A percentile compares a stretch with the other conserved stretches of the same genome.
Conservation (phyloP, 257 asterid genomes). For the Cynanchum wilfordii region DNA sequence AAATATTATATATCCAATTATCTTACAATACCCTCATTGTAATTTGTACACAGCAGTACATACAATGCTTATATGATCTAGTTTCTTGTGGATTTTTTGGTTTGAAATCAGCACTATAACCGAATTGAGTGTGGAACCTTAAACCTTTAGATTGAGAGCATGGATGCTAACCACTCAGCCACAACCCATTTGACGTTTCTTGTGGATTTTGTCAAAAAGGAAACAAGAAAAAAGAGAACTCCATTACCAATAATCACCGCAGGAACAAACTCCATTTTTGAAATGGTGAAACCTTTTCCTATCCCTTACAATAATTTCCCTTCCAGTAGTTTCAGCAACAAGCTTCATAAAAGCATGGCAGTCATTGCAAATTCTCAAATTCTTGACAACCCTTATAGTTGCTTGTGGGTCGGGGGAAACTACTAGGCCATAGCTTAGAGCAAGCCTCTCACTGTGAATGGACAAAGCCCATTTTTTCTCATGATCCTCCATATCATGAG, state of each 20-base stretch:
- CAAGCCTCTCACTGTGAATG: constrained; percentile 59
- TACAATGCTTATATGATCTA: too few species aligned
- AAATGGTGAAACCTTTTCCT: constrained; percentile 63
- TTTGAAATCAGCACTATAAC: too few species aligned
- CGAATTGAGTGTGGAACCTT: too few species aligned
- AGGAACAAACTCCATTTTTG: constrained; percentile 50
- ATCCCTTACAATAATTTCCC: constrained; percentile 45
- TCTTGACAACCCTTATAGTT: constrained; percentile 42
- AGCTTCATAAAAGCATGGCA: constrained; percentile 52
- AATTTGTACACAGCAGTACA: too few species aligned
- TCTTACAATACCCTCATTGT: too few species aligned
- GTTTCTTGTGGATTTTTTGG: neutral
- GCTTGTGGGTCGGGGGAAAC: constrained; percentile 28
- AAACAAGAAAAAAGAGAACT: too few species aligned
- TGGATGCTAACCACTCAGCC: too few species aligned
- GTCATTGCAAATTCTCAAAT: constrained; percentile 50
- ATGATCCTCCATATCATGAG: constrained; percentile 36
- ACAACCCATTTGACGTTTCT: too few species aligned
- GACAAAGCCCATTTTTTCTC: constrained; percentile 43
- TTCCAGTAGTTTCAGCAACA: constrained; percentile 29
- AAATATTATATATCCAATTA: too few species aligned
- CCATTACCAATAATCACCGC: constrained; percentile 51
- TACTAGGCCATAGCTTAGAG: constrained; percentile 42
- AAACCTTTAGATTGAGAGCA: too few species aligned
- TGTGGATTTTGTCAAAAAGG: too few species aligned